Evolutionary conservation across 768 basidiomycete species (phyloP).

Genomic region (Mycena latifolia): DNA sequence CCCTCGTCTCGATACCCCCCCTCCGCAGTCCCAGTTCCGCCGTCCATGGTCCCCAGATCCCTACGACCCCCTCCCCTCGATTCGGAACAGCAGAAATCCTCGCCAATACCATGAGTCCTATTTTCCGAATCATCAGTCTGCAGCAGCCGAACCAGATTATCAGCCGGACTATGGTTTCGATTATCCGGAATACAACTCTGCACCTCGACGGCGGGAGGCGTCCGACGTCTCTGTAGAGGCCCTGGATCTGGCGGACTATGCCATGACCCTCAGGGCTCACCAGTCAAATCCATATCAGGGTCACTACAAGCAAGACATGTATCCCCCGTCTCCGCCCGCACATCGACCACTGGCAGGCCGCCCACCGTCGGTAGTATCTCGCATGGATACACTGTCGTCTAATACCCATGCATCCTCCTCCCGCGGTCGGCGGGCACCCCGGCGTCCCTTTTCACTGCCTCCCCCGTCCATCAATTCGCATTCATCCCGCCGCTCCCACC

Average conservation of each 20-base stretch:
- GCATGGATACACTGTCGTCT: constrained; percentile 59
- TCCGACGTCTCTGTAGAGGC: constrained; percentile 79
- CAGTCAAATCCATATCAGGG: constrained; percentile 41
- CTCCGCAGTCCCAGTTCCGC: constrained; percentile 65
- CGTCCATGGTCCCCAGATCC: constrained; percentile 78
- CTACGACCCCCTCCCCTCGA: constrained; percentile 57
- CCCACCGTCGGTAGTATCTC: constrained; percentile 57
- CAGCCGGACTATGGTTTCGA: constrained; percentile 35
- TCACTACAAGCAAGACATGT: constrained; percentile 40
- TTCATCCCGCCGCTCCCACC: constrained; percentile 38
- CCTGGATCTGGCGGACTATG: constrained; percentile 80
- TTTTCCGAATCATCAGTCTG: constrained; percentile 35
- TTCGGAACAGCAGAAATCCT: constrained; percentile 29
- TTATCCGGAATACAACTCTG: constrained; percentile 28
- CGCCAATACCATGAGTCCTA: constrained; percentile 37
- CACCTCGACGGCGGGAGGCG: constrained; percentile 56
- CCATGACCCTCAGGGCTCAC: constrained; percentile 59
- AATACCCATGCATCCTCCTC: constrained; percentile 44
- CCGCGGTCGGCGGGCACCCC: constrained; percentile 37
- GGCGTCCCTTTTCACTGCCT: constrained; percentile 64
- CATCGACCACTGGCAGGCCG: constrained; percentile 33
- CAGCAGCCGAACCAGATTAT: constrained; percentile 36
- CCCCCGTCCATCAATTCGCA: constrained; percentile 48
- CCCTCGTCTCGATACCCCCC: constrained; percentile 61
- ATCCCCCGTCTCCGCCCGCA: constrained; percentile 43